These are phyloP conservation scores for Kodamaea hsintzibuensis DNA, from an alignment of 805 yeast genomes.

Conservation along the genomic window DNA sequence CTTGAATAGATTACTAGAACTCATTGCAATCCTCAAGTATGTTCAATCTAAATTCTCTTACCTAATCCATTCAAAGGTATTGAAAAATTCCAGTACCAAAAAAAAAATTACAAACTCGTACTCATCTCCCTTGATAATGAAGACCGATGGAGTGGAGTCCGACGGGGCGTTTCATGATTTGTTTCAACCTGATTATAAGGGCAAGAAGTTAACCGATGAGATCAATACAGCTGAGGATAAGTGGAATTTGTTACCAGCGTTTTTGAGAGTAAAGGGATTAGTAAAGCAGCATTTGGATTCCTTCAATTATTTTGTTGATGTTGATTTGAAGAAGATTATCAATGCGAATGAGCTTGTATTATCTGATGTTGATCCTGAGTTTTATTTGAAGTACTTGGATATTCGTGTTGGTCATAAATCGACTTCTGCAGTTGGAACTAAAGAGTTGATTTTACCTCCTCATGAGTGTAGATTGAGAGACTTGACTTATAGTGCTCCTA, in stretches of 20 bases:
- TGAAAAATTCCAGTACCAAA: not conserved
- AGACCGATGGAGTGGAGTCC: constrained; percentile 4
- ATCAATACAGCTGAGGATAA: constrained; percentile 92
- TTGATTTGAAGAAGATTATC: constrained; percentile 88
- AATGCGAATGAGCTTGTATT: constrained; percentile 85
- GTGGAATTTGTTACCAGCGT: constrained; percentile 96
- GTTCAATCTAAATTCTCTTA: not conserved
- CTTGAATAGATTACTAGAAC: constrained; percentile 45
- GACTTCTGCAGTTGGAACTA: constrained; percentile 47
- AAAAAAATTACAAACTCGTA: not conserved
- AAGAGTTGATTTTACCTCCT: constrained; percentile 74
- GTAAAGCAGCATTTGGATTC: constrained; percentile 98
- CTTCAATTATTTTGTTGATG: constrained; percentile 94
- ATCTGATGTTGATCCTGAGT: constrained; percentile 96
- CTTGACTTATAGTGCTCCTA: constrained; percentile 91
- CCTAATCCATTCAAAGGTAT: not conserved
- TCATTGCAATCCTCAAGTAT: constrained; percentile 8
- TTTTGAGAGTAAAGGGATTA: constrained; percentile 89
- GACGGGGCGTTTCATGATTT: constrained; percentile 59
- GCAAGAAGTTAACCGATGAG: constrained; percentile 83
- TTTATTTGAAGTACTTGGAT: constrained; percentile 88
- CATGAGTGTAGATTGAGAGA: constrained; percentile 96
- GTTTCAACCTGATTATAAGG: constrained; percentile 78
- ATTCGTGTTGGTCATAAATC: constrained; percentile 85
- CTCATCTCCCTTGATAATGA: constrained; percentile 1